A percentile compares a stretch with the other conserved stretches of the same genome.
These are phyloP conservation scores for Penicillium paxilli DNA, from an alignment of 495 filamentous ascomycete species.

Conservation along the genomic window DNA sequence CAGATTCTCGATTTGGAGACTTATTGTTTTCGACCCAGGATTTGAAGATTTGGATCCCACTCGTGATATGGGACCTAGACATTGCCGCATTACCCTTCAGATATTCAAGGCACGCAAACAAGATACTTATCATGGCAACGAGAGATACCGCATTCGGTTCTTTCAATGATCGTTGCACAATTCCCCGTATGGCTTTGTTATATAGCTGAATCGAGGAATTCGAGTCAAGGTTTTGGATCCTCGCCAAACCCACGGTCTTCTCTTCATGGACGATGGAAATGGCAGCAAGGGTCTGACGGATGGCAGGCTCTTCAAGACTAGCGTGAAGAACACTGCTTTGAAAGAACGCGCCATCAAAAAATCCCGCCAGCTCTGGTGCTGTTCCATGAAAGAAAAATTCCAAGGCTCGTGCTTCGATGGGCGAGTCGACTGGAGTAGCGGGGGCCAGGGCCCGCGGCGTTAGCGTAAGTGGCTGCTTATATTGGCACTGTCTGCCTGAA, in stretches of 20 bases:
- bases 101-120: conserved; percentile 20
- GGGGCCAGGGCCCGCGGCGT: conserved; percentile 29
- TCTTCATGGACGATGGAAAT: conserved; percentile 60
- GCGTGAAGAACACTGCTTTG: conserved; percentile 52
- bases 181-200: conserved; percentile 6
- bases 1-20: neutral
- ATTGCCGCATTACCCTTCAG: conserved; percentile 9
- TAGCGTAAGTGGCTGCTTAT: conserved; percentile 32
- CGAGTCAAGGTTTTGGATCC: neutral
- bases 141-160: conserved; percentile 4
- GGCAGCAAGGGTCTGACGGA: conserved; percentile 63
- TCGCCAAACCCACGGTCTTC: neutral
- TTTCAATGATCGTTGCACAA: conserved; percentile 3
- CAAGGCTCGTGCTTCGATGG: neutral
- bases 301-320: conserved; percentile 57
- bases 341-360: conserved; percentile 62
- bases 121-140: conserved; percentile 9
- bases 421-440: neutral
- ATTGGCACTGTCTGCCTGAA: conserved; percentile 6
- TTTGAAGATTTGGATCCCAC: conserved; percentile 16
- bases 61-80: conserved; percentile 12
- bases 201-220: neutral
- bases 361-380: conserved; percentile 58
- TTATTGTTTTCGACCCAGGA: conserved; percentile 4
- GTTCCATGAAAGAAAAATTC: conserved; percentile 11